Base-by-base conservation (phyloP, 306 rosid genomes). In the Pyrus bretschneideri region DNA sequence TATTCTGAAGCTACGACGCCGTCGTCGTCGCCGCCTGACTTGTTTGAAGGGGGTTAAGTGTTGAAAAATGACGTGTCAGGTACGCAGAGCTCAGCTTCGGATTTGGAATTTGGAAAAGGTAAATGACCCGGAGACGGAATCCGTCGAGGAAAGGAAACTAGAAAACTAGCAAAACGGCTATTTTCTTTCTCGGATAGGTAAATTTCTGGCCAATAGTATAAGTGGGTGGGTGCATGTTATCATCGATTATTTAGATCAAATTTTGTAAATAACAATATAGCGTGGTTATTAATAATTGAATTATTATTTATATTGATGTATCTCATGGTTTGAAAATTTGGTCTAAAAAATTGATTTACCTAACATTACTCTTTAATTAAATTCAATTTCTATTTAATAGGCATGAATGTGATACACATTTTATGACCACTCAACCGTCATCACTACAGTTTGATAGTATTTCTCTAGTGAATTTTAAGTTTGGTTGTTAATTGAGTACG, bases 11-110 rank as follows among this genome's bases (percentile, higher is more conserved):
- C n/a, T 29, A 62, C 18, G 12, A 2, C 11, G 70, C 13, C 30
- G 27, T 2, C 55, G 55, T 15, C 21, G 55, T 49, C 55, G 55
- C 17, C 55, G 9, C 55, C 55, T 25, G 23, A 4, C 77, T 66
- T 76, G 69, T 63, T 81, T 70, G 84, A 75, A 70, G 74, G 83
- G 83, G 80, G 40, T 76, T 9, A 64, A 11, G 64, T 61, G 57
- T 77, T 44, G 73, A 74, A 69, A 4, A 33, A 33, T 42, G 71
- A 68, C 65, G 76, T 22, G 76, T 78, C 35, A 63, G 68, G 13
- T 63, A 19, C 21, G 23, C 29, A 65, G 46, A 2, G 33, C 19
- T 8, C 23, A 5, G 45, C 45, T 54, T 19, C 55, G 55, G 55
- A 15, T 49, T 15, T 49, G 54, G 73, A 62, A 30, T 21, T 10